Percentiles rank a stretch among this genome's conserved stretches.
Evolutionary conservation across 306 rosid species (phyloP).

Genomic region (Hippophae rhamnoides): DNA sequence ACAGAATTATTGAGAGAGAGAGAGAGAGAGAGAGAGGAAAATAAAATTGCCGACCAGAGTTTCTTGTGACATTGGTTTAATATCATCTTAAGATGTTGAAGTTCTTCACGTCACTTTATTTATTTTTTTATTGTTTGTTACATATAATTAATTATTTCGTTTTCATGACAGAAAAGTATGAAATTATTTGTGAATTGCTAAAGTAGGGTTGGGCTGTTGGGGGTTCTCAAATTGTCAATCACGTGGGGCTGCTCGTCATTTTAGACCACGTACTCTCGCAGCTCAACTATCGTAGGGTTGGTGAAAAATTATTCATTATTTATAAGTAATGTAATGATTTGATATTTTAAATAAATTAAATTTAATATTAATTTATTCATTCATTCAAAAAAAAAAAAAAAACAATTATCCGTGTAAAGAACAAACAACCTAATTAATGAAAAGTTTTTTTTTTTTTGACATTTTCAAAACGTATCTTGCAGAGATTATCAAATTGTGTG

Average conservation of each 20-base stretch:
- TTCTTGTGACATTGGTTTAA: constrained; percentile 52
- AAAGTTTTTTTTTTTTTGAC: constrained; percentile 12
- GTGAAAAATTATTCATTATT: too few relatives aligned
- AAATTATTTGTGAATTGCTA: too few relatives aligned
- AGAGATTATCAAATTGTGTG: constrained; percentile 26
- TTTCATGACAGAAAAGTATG: constrained; percentile 25
- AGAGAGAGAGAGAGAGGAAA: constrained; percentile 13
- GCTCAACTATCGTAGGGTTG: neutral
- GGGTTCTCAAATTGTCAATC: constrained; percentile 60
- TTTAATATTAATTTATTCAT: too few relatives aligned
- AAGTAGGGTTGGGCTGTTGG: constrained; percentile 28
- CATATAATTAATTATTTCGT: constrained; percentile 24
- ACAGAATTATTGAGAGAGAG: neutral
- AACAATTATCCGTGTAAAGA: too few relatives aligned
- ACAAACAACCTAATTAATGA: too few relatives aligned
- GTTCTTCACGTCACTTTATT: constrained; percentile 70
- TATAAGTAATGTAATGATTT: too few relatives aligned
- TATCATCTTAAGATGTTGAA: constrained; percentile 43
- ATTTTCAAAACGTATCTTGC: constrained; percentile 23
- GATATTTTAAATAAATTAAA: too few relatives aligned
- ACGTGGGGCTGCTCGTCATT: constrained; percentile 73
- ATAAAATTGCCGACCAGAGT: constrained; percentile 47
- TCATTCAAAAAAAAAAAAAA: too few relatives aligned
- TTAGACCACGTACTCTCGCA: constrained; percentile 53
- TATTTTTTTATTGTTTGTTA: too few relatives aligned